Evolutionary conservation across 1,284 basidiomycete genomes (phyloP).

Genomic region (Ganoderma sinense): DNA sequence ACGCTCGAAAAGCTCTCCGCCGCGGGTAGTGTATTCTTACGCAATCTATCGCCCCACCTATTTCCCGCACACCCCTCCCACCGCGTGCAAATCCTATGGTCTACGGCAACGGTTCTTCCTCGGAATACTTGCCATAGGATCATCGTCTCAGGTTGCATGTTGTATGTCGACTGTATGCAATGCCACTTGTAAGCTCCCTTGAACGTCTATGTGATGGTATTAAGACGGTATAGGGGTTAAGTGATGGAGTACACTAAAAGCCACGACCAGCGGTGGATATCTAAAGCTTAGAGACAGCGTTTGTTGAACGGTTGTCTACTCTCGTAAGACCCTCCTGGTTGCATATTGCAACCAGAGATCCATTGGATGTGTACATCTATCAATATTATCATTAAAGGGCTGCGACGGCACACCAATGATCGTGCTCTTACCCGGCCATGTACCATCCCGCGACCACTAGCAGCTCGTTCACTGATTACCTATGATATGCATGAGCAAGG

Average conservation of each 20-base stretch:
- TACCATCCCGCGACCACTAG: conserved; percentile 79
- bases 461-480: conserved; percentile 62
- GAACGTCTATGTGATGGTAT: conserved; percentile 2
- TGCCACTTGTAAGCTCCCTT: conserved; percentile 5
- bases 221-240: neutral
- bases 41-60: conserved; percentile 30
- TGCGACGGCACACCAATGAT: neutral
- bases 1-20: conserved; percentile 31
- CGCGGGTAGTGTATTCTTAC: conserved; percentile 35
- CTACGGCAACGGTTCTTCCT: conserved; percentile 5
- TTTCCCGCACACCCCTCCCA: conserved; percentile 20
- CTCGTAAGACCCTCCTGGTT: conserved; percentile 87
- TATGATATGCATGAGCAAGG: conserved; percentile 27
- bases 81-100: conserved; percentile 3
- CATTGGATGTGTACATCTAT: conserved; percentile 80
- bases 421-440: conserved; percentile 70
- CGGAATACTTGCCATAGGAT: conserved; percentile 14
- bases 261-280: neutral
- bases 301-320: conserved; percentile 45
- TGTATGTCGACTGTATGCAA: conserved; percentile 19
- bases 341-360: conserved; percentile 78
- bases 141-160: conserved; percentile 19
- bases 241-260: neutral
- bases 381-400: conserved; percentile 1
- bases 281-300: conserved; percentile 21